Base-by-base conservation (phyloP, 2,329 filamentous ascomycete genomes). In the Colletotrichum spaethianum region DNA sequence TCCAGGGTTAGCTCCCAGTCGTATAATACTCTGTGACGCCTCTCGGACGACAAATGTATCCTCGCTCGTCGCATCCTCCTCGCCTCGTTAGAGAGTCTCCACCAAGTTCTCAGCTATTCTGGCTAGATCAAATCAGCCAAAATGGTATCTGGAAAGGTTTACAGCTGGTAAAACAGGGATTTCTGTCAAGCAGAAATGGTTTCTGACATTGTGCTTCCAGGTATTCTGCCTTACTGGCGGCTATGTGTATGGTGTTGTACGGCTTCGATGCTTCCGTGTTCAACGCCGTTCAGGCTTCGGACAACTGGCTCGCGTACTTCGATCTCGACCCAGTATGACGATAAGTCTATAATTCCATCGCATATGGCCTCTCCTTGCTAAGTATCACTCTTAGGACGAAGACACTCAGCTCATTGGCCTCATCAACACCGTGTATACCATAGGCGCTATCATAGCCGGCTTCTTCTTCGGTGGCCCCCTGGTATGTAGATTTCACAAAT, bases 181-280 rank as follows among this genome's bases (percentile, higher is more conserved):
- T 56, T 8, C 12, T 5, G n/a, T 9, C 14, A 1, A 0, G 12
- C 18, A 33, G 8, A 31, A 20, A 18, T 20, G 28, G 11, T 31
- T 11, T 20, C 59, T 69, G 31, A 63, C 40, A 9, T 6, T 40
- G 6, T 9, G n/a, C 11, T 31, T 0, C 44, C 12, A 88, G 90
- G 90, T 66, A 70, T 83, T 90, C 92, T 74, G 91, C 90, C 71
- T 84, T 93, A 57, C 89, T 93, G 74, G 92, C 92, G 69, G 91
- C 92, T 76, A 90, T 91, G 79, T 93, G 91, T 80, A 93, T 93
- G 92, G 91, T 93, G 33, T 85, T 93, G 48, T 93, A 93, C 78
- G 92, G 92, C 11, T 42, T 93, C 78, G 92, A 93, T 85, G 91
- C 91, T 2, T 92, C 91, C 40, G 91, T 93, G 48, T 93, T 91